Conservation (phyloP, 2,329 filamentous ascomycete genomes). For the Alternaria sp. region DNA sequence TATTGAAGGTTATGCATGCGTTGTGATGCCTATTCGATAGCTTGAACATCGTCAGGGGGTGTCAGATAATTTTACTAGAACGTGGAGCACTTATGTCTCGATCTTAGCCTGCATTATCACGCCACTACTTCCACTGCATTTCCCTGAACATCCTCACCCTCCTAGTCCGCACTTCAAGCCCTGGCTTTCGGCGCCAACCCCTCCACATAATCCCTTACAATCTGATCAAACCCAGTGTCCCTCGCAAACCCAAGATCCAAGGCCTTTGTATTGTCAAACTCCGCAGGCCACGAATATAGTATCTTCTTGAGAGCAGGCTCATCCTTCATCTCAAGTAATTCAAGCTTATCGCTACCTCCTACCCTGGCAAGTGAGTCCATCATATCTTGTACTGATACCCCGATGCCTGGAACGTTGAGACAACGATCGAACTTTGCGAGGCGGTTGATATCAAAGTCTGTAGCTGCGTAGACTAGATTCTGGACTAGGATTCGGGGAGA, state of each 20-base stretch:
- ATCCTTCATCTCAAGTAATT: slow-evolving; percentile 58
- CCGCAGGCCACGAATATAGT: slow-evolving; percentile 61
- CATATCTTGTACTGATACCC: slow-evolving; percentile 62
- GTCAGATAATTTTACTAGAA: fast-evolving
- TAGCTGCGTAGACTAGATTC: slow-evolving; percentile 59
- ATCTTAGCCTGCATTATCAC: background rate
- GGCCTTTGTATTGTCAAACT: slow-evolving; percentile 63
- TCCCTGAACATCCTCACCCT: background rate
- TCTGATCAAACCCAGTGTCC: slow-evolving; percentile 55
- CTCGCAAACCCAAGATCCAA: slow-evolving; percentile 57
- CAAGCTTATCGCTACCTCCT: slow-evolving; percentile 59
- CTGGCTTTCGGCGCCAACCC: background rate
- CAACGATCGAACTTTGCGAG: slow-evolving; percentile 57
- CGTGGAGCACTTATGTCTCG: background rate
- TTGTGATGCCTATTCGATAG: background rate
- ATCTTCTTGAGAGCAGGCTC: slow-evolving; percentile 58
- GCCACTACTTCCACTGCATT: slow-evolving; percentile 3
- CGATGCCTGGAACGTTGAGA: slow-evolving; percentile 49
- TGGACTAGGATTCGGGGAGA: slow-evolving; percentile 61
- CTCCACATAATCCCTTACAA: slow-evolving; percentile 51
- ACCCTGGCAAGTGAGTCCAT: slow-evolving; percentile 61
- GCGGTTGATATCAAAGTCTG: slow-evolving; percentile 55
- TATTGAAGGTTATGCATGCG: background rate
- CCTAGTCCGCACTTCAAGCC: background rate
- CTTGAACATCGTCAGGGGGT: background rate